Evolutionary conservation across 73 alveolate genomes (phyloP).

Genomic region (Paraurostyla sp.): DNA sequence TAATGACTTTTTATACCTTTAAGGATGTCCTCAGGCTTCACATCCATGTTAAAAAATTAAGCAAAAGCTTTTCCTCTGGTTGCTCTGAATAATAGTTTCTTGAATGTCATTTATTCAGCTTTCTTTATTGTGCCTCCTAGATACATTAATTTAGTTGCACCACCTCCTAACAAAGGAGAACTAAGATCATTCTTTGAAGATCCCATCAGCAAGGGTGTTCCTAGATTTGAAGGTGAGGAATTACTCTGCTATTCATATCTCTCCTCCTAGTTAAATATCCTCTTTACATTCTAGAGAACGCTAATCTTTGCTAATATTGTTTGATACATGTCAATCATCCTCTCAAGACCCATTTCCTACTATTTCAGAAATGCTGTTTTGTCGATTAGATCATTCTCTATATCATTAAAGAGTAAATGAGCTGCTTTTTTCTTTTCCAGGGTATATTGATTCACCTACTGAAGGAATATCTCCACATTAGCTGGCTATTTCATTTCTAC

Average conservation of each 20-base stretch:
- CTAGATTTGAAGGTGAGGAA: neutral
- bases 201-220: neutral
- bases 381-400: constrained; percentile 48
- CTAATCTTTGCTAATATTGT: constrained; percentile 18
- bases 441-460: neutral
- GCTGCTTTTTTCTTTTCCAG: constrained; percentile 38
- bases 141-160: constrained; percentile 48
- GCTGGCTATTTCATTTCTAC: constrained; percentile 55
- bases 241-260: neutral
- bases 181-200: neutral
- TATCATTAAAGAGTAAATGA: constrained; percentile 41
- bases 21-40: neutral
- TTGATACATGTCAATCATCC: neutral
- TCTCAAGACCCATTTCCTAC: constrained; percentile 18
- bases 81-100: constrained; percentile 91
- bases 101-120: constrained; percentile 84
- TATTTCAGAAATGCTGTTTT: constrained; percentile 22
- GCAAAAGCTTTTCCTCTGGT: constrained; percentile 92
- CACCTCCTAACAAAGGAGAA: neutral
- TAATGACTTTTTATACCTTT: neutral
- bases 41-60: constrained; percentile 76
- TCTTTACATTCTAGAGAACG: neutral
- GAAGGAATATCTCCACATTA: constrained; percentile 29
- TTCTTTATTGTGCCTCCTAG: constrained; percentile 92
- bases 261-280: neutral